Conservation (phyloP, 208 protist species). For the Leishmania turanica region DNA sequence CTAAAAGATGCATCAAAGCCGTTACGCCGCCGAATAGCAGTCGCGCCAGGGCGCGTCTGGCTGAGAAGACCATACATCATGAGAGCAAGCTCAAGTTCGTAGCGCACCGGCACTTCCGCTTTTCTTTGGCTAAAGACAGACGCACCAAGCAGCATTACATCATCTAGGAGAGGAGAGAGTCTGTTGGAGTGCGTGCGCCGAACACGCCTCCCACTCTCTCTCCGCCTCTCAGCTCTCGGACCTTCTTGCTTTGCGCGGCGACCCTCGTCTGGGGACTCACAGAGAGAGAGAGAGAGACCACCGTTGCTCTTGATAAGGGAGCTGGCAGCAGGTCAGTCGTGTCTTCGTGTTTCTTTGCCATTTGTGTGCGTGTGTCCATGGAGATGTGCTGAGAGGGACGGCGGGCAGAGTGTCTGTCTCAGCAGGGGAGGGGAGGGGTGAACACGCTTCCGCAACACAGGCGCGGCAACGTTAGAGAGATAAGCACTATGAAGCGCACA, state of each 20-base stretch:
- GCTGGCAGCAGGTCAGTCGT: background rate
- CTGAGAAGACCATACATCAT: background rate
- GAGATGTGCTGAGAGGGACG: background rate
- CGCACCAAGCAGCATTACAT: background rate
- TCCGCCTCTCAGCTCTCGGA: background rate
- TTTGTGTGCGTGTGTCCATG: background rate
- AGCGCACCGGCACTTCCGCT: background rate
- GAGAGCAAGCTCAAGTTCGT: background rate
- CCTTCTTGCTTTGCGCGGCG: background rate
- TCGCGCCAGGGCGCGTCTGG: background rate
- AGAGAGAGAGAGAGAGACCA: background rate
- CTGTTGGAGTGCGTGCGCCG: background rate
- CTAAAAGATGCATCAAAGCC: background rate
- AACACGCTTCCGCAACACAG: background rate
- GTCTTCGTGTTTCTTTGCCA: background rate
- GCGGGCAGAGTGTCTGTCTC: background rate
- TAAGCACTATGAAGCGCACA: background rate
- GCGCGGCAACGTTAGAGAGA: no score
- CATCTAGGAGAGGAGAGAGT: background rate
- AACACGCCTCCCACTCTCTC: background rate
- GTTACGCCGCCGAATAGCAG: background rate
- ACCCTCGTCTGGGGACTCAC: no score
- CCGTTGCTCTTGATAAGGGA: background rate
- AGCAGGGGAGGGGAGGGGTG: background rate
- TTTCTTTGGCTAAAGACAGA: background rate